A percentile compares a stretch with the other conserved stretches of the same genome.
These are phyloP conservation scores for Rhodotorula graminis DNA, from an alignment of 768 basidiomycete species.

Conservation along the genomic window DNA sequence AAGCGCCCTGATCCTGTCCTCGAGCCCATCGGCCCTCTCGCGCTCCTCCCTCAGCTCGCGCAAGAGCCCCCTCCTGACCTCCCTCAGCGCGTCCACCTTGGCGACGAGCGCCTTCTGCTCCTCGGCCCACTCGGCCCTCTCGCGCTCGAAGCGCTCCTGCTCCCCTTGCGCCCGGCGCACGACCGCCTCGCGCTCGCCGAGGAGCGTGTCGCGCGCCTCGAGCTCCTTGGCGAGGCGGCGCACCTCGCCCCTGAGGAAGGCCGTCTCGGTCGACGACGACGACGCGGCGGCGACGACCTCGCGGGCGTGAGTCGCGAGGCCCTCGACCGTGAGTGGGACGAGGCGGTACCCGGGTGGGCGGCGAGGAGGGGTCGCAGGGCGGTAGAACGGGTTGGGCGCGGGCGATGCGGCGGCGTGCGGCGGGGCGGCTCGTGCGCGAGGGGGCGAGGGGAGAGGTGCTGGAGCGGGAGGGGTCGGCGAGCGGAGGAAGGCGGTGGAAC, in stretches of 20 bases:
- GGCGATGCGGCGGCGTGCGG: too few relatives aligned
- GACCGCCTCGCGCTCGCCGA: not conserved
- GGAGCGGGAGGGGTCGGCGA: not conserved
- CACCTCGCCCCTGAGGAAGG: conserved; percentile 17
- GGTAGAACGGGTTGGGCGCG: not conserved
- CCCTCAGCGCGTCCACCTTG: conserved; percentile 3
- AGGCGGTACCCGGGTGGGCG: conserved; percentile 3
- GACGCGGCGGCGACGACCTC: not conserved
- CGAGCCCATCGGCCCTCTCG: not conserved
- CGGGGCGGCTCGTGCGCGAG: not conserved
- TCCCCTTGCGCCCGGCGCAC: not conserved
- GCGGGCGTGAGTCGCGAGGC: not conserved
- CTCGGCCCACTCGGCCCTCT: not conserved
- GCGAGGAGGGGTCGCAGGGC: not conserved
- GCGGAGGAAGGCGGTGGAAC: not conserved
- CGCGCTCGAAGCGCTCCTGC: not conserved
- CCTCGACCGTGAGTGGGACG: not conserved
- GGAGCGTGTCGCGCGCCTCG: not conserved
- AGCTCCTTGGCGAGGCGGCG: not conserved
- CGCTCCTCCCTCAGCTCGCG: conserved; percentile 1
- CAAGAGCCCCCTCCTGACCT: conserved; percentile 7
- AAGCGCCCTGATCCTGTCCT: not conserved
- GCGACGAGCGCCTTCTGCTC: not conserved
- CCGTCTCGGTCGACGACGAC: not conserved
- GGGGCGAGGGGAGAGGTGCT: too few relatives aligned